Evolutionary conservation across 2,329 filamentous ascomycete genomes (phyloP), one percentile per base, ranked within the genome.

Genomic region (Alternaria panax): DNA sequence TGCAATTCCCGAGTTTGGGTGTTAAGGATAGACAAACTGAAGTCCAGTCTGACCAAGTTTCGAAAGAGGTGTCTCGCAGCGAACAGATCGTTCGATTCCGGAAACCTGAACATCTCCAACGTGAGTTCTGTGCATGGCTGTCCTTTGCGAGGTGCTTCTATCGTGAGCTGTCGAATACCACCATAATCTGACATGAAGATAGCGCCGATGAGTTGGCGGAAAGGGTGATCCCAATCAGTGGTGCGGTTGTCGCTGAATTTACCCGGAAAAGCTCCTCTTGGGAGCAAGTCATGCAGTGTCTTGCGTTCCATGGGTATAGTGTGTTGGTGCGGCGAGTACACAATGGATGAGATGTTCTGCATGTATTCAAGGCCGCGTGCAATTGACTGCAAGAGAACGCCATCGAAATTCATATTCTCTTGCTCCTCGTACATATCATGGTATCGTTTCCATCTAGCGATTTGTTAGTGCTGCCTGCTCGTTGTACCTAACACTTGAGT

Each of bases 191-290:
- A 47, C 9, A 64, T 5, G 45, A 64, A 68, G 6, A 75, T 36
- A 3, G 71, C 74, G 0, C 63, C 68, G 25, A 76, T 70, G 1
- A 76, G 54, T 28, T 70, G 65, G 51, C 72, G 71, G 45, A 75
- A 69, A 11, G 71, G 68, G 34, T 72, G 68, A 7, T 70, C 46
- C 2, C 47, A 40, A 2, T 20, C 16, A 25, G 59, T 56, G 12
- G 43, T 51, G 2, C 51, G 38, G 20, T 20, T 38, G 2, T 18
- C 14, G n/a, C 22, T 1, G 3, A 24, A 6, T 7, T 30, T 4
- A 11, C n/a, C 16, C 0, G 55, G 51, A n/a, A 27, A 14, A 22
- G 18, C 46, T 18, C 57, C 60, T 51, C 59, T 51, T 8, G 71
- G 69, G n/a, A 75, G 43, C 4, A 75, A 41, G 25, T 70, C 66